Evolutionary conservation across 768 basidiomycete species (phyloP), one percentile per base, ranked within the genome.

Genomic region (Mycena kentingensis): DNA sequence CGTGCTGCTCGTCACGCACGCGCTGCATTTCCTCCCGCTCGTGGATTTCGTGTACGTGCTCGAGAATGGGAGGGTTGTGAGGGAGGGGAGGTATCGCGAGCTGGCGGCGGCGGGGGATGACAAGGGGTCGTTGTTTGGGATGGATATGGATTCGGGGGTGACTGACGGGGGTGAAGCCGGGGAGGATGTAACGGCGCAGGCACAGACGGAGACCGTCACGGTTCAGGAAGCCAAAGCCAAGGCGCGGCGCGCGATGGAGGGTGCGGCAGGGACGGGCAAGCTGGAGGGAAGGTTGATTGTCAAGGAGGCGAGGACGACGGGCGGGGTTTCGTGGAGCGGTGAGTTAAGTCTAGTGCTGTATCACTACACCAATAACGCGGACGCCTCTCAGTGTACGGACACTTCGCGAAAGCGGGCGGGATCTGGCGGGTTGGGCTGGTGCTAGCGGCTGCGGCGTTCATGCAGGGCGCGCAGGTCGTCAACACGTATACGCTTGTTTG

Each of bases 1-100:
- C 11, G 80, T 90, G 24, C 74, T 98, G 35, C 82, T 98, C 48
- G 93, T 95, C 47, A 98, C 94, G 0, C 93, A 96, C 63, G 92
- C 90, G 1, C 76, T 96, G 15, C 93, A 96, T 69, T 90, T 95
- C 73, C 79, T 97, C 29, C 87, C 89, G 2, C 79, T 87, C 49
- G 89, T 90, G 26, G 92, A 96, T 67, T 89, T 90, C 65, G 87
- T 98, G 64, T 86, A 85, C 65, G 84, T 85, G 27, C 71, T 98
- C 46, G 77, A 78, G 13, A 82, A 90, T 38, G 93, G 94, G 11
- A 75, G 73, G 28, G 82, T 98, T 50, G 80, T 80, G 21, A 91
- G 95, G 68, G 79, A 77, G 15, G 94, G 55, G 22, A 81, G 82
- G 0, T 87, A 79, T 59, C 58, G 67, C 5, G 71, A 84, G 34